phyloP scores from a whole-genome alignment of 2,329 filamentous ascomycete species.

The Catunica adiposa region DNA sequence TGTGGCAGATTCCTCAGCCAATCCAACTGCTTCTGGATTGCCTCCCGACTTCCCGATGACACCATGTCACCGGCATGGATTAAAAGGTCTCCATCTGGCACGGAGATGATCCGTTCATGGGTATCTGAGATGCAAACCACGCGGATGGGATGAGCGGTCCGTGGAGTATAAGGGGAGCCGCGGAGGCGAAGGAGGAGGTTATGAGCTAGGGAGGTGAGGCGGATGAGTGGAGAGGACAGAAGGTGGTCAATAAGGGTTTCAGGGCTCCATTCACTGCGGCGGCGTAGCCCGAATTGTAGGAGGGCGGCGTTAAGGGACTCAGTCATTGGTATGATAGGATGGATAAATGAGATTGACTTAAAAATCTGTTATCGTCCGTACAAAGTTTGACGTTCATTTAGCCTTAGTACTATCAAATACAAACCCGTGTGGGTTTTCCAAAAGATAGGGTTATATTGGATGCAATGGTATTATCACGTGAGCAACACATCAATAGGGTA shows the following conservation, averaged over 20 bases:
- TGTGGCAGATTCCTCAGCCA: constrained; percentile 66
- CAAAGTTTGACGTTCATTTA: too few species aligned
- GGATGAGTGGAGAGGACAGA: constrained; percentile 50
- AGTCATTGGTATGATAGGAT: neutral
- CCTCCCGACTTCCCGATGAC: constrained; percentile 56
- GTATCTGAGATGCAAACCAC: constrained; percentile 87
- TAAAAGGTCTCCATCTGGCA: constrained; percentile 67
- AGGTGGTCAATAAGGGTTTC: constrained; percentile 44
- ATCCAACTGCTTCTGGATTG: constrained; percentile 69
- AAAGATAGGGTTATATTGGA: too few species aligned
- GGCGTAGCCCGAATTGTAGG: constrained; percentile 30
- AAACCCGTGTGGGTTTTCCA: too few species aligned
- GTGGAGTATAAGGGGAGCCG: constrained; percentile 38
- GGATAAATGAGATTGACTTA: too few species aligned
- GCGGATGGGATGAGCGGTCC: constrained; percentile 48
- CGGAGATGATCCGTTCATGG: constrained; percentile 44
- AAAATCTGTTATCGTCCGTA: too few species aligned
- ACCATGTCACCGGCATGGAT: constrained; percentile 85
- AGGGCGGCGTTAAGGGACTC: constrained; percentile 21
- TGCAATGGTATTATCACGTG: too few species aligned
- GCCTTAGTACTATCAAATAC: too few species aligned
- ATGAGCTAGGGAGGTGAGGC: constrained; percentile 46
- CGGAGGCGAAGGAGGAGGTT: constrained; percentile 49
- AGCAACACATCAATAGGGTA: too few species aligned
- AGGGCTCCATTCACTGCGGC: constrained; percentile 30